phyloP scores from a whole-genome alignment of 2,329 filamentous ascomycete genomes.

The Calonectria montana region DNA sequence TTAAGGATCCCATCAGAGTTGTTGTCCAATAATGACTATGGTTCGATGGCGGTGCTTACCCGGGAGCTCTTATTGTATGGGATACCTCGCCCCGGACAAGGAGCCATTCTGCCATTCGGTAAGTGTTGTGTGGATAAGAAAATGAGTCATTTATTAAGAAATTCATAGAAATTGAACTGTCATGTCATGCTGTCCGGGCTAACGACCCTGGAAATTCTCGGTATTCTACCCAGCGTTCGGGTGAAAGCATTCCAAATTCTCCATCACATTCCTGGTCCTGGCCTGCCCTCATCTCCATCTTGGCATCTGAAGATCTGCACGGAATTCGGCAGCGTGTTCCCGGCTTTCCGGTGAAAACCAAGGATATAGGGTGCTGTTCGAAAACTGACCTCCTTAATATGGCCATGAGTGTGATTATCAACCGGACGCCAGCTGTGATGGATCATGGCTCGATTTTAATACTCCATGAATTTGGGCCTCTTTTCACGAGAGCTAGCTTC shows the following conservation, averaged over 20 bases:
- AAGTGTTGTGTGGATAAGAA: background rate
- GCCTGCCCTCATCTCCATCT: background rate
- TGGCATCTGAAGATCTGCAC: background rate
- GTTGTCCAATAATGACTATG: background rate
- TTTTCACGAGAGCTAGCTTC: background rate
- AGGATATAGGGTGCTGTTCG: background rate
- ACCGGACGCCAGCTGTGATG: background rate
- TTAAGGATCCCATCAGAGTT: background rate
- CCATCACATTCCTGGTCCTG: background rate
- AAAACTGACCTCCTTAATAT: background rate
- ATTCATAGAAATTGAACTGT: background rate
- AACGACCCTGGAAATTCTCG: background rate
- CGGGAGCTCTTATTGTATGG: background rate
- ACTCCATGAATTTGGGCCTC: background rate
- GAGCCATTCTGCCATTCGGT: background rate
- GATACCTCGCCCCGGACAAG: background rate
- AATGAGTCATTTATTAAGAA: background rate
- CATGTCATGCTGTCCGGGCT: background rate
- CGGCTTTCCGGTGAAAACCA: background rate
- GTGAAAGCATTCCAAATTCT: background rate
- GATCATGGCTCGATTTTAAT: background rate
- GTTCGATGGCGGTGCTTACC: background rate
- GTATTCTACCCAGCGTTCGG: background rate
- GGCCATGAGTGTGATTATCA: background rate
- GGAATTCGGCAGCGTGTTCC: background rate